Base-by-base conservation (phyloP, 2,329 filamentous ascomycete species). In the Xylariaceae sp. region DNA sequence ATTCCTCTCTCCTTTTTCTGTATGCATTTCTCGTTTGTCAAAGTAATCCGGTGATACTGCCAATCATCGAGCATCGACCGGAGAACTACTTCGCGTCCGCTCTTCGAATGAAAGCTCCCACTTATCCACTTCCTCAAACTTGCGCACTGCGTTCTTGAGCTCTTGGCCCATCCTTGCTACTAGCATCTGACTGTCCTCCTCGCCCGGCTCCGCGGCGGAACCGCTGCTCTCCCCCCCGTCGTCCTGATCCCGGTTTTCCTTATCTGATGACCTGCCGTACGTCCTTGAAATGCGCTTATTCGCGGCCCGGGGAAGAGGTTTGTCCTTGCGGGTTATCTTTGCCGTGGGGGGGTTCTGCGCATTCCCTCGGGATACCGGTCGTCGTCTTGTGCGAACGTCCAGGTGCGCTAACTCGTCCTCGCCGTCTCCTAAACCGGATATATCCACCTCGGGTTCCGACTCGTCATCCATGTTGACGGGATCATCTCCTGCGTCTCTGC, bases 71-170 rank as follows among this genome's bases (percentile, higher is more conserved):
- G 75, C 79, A 60, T 76, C 74, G 36, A 70, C 69, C 1, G 80
- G 80, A 18, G 80, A 83, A 54, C 77, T 79, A 56, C 75, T 76
- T 67, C 80, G 76, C 19, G 76, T 77, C 46, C 83, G 76, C 61
- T 84, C 82, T 71, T 88, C 85, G 68, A 81, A 88, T 47, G 83
- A 81, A 56, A 88, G 70, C 70, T 85, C 76, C 83, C 84, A 88
- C 69, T 78, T 74, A 67, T 88, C 85, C 39, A 88, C 85, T 69
- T 87, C 84, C 67, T 80, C 76, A 63, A 88, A 88, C 69, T 87
- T 87, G 65, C 74, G 77, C 9, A 75, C 75, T 39, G 82, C 80
- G 47, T 76, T 73, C 68, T 80, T 80, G 56, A 88, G 71, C 72
- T 84, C 82, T 40, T 78, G 69, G 21, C 77, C 72, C 45, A 77